Conservation (phyloP, 495 filamentous ascomycete genomes). For the Aspergillus bridgeri region DNA sequence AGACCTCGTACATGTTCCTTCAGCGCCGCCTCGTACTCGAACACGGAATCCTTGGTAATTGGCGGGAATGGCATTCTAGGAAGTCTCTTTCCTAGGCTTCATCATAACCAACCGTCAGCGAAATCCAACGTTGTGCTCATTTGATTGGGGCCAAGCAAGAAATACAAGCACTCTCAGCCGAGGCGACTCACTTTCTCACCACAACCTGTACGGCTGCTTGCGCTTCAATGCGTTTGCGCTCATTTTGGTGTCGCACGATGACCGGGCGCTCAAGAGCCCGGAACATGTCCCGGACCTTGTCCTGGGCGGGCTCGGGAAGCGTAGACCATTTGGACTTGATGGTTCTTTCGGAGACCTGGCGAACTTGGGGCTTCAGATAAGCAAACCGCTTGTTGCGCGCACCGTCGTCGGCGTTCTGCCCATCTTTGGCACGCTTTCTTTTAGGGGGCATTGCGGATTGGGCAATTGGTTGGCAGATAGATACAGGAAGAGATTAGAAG, state of each 20-base stretch:
- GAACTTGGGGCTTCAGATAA: conserved; percentile 47
- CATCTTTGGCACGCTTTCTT: conserved; percentile 30
- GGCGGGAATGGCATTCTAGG: conserved; percentile 60
- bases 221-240: conserved; percentile 53
- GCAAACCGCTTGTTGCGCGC: conserved; percentile 35
- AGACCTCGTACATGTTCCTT: conserved; percentile 49
- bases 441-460: conserved; percentile 31
- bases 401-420: conserved; percentile 21
- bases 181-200: conserved; percentile 39
- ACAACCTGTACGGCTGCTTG: conserved; percentile 50
- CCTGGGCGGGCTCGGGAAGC: conserved; percentile 48
- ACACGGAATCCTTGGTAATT: conserved; percentile 51
- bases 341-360: conserved; percentile 51
- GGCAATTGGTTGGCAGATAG: background rate
- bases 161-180: background rate
- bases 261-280: conserved; percentile 53
- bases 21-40: conserved; percentile 58
- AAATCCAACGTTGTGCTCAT: background rate
- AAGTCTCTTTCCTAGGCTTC: conserved; percentile 46
- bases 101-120: background rate
- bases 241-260: conserved; percentile 51
- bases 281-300: conserved; percentile 52
- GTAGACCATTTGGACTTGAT: conserved; percentile 60
- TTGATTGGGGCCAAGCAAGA: background rate
- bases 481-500: background rate